Evolutionary conservation across 2,329 filamentous ascomycete genomes (phyloP), one percentile per base, ranked within the genome.

Genomic region (Aureobasidium sp.): DNA sequence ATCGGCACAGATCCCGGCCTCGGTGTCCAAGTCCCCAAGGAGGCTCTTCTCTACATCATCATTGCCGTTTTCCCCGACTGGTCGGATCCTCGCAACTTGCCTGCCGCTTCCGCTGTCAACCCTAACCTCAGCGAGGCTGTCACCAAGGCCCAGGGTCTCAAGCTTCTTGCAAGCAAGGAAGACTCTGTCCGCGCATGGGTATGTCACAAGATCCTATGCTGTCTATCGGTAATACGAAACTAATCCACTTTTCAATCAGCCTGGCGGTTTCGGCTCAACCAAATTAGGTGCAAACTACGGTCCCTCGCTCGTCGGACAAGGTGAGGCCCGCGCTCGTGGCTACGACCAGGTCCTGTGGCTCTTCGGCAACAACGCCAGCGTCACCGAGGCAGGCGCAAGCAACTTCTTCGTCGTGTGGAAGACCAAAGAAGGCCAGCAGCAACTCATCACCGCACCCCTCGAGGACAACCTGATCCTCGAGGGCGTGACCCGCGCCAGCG

Each of bases 271-370:
- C 72, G 92, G 92, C 0, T 92, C 88, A 70, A 90, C 91, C 63
- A 96, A 96, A 76, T 83, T 96, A 35, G 92, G 92, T 59, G 92
- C 92, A 63, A 96, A 96, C 79, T 96, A 96, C 73, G 92, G 92
- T 0, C 92, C 92, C 19, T 86, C 84, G 21, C 80, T 96, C 58
- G 79, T 90, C 58, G 89, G 90, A 3, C 91, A 91, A 51, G 81
- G 81, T 19, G 88, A 92, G 73, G 92, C 92, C 3, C 78, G 85
- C 60, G 77, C 77, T 11, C 76, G 82, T 42, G 92, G 93, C 0
- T 96, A 85, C 74, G 84, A 93, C 70, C 93, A 96, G 79, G 87
- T 96, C 60, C 81, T 96, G n/a, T 96, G 92, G 92, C 81, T 96
- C 54, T 94, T 95, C 69, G 90, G 90, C 1, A 74, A 83, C 42